Evolutionary conservation across 2,329 filamentous ascomycete genomes (phyloP), one percentile per base, ranked within the genome.

Genomic region (Eutypa lata): DNA sequence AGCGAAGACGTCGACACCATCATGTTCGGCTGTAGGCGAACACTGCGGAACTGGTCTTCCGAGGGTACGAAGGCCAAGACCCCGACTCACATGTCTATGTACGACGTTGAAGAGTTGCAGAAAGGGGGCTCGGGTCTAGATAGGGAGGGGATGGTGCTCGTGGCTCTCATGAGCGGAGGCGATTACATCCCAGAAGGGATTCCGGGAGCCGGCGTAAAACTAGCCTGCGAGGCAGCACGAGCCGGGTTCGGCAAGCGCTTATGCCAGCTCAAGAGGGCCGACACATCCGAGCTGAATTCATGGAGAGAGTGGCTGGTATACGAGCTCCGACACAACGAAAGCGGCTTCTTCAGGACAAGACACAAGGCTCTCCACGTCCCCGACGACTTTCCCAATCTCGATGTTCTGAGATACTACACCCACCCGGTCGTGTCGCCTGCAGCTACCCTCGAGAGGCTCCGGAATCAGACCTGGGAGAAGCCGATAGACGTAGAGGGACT

Each of bases 1-100:
- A 97, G 90, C 68, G 92, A 99, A 68, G 94, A 99, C 75, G 91
- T 97, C 43, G 94, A 99, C 68, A 94, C 93, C 2, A 82, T 97
- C 63, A 97, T 97, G 93, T 97, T 97, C 73, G 94, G 94, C 1
- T 94, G 91, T 57, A 86, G 82, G 0, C 73, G 84, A 37, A 93
- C 89, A 0, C 73, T 97, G 42, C 82, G 91, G 48, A 93, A 91
- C 63, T 97, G 90, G 86, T 89, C 89, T 0, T 81, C 89, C 3
- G 90, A 95, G 65, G 79, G 78, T 13, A 79, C 76, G 44, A 79
- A 76, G n/a, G 74, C 78, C 61, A 89, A 88, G 56, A 75, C 78
- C 0, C 90, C 91, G 0, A 97, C 93, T 0, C 94, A 97, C 65
- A 87, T 97, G 50, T 90, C 87, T 43, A 75, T 95, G 47, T 95